These are phyloP conservation scores for Leccinum boreale DNA, from an alignment of 768 basidiomycete genomes.

Conservation along the genomic window DNA sequence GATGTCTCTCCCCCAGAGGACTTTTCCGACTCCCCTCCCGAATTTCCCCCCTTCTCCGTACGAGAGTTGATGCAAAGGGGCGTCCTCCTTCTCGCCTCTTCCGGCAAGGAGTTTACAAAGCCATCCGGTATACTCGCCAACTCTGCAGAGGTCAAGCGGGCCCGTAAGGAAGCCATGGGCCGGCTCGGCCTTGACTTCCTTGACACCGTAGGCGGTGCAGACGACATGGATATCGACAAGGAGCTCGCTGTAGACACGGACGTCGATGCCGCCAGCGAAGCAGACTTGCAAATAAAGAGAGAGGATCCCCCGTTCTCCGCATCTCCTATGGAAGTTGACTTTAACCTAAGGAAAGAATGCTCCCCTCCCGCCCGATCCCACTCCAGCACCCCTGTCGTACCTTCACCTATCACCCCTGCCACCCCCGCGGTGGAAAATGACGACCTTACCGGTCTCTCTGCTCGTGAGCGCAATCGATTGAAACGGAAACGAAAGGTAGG, in stretches of 20 bases:
- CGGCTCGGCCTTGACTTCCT: conserved; percentile 86
- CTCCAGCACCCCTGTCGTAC: conserved; percentile 42
- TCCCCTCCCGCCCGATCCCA: conserved; percentile 41
- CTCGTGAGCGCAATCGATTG: conserved; percentile 88
- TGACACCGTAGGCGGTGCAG: conserved; percentile 62
- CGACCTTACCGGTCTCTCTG: conserved; percentile 65
- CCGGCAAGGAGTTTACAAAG: conserved; percentile 87
- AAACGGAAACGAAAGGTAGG: conserved; percentile 94
- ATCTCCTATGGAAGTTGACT: conserved; percentile 47
- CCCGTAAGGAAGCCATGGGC: conserved; percentile 85
- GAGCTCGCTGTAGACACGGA: conserved; percentile 65
- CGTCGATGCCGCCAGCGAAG: conserved; percentile 42
- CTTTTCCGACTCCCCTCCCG: conserved; percentile 38
- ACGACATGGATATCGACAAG: conserved; percentile 84
- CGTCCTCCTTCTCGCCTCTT: conserved; percentile 81
- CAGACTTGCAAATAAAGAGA: conserved; percentile 37
- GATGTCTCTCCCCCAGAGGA: conserved; percentile 25
- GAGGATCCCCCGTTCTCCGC: conserved; percentile 35
- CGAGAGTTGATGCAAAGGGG: conserved; percentile 72
- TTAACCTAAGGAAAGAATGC: conserved; percentile 38
- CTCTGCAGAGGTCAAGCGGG: conserved; percentile 78
- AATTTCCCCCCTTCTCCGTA: conserved; percentile 76
- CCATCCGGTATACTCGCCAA: conserved; percentile 70
- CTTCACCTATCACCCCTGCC: conserved; percentile 46
- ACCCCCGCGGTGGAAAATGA: conserved; percentile 36